Base-by-base conservation (phyloP, 2,329 filamentous ascomycete species). In the Aspergillus udagawae region DNA sequence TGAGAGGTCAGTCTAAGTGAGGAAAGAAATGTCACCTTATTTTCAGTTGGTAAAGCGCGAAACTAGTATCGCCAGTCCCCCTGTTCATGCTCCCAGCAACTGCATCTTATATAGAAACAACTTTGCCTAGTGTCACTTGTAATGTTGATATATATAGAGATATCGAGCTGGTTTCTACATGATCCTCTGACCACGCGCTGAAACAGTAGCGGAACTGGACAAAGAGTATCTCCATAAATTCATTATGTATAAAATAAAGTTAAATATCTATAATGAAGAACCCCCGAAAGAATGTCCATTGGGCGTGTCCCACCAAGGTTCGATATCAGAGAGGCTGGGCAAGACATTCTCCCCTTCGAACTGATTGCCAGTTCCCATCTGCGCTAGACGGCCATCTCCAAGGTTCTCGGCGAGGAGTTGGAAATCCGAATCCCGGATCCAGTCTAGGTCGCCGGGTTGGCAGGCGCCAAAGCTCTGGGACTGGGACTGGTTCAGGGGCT, bases 301-400 rank as follows among this genome's bases (percentile, higher is more conserved):
- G 0, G 67, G 58, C 2, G 67, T 62, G 47, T 66, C 67, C 71
- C 71, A 72, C 71, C 71, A 73, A 1, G 66, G 60, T 42, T 71
- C 70, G 25, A 73, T 65, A 57, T 71, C 69, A 9, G 61, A 60
- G 7, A 65, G 48, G 56, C 44, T 63, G 6, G 65, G 65, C 20
- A 67, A 53, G 23, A 28, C 50, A 14, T 54, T 27, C 5, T 61
- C 59, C 3, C 60, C 60, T 10, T 49, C 53, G 49, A 55, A 62
- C 23, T 56, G 23, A 21, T 20, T 53, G 1, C 49, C 12, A 8
- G 45, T 56, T 1, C 56, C 64, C 14, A 69, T 49, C 10, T 63
- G 63, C 9, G 66, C 59, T 10, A 71, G 60, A 10, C 51, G 49
- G 3, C 53, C 53, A n/a, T 62, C 59, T 0, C 55, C 60, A 2